Evolutionary conservation across 176 grass and related monocot species (phyloP).

Genomic region (Bromus sterilis): DNA sequence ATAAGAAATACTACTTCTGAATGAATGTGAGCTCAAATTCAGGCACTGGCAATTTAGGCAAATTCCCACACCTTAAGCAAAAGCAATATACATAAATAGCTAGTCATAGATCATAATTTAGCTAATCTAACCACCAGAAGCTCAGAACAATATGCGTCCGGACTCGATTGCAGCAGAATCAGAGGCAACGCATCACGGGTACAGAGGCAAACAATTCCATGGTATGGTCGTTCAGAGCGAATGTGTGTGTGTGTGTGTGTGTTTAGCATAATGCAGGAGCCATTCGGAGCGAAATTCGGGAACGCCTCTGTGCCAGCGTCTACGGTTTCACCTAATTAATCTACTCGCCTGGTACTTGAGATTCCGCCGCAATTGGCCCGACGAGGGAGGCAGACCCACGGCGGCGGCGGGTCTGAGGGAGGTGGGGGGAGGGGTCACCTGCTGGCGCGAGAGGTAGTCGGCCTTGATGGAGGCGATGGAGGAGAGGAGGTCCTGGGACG

Average conservation of each 20-base stretch:
- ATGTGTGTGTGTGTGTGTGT: too few species aligned
- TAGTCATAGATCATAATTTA: neutral
- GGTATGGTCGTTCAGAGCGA: neutral
- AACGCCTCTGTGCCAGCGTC: neutral
- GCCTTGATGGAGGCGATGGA: constrained; percentile 88
- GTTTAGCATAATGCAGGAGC: neutral
- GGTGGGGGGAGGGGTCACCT: constrained; percentile 43
- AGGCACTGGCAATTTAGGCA: neutral
- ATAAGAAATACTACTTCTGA: neutral
- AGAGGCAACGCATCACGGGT: neutral
- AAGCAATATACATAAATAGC: neutral
- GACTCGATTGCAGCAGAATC: neutral
- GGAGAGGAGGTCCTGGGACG: constrained; percentile 80
- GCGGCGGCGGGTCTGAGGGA: too few species aligned
- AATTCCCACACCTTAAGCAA: neutral
- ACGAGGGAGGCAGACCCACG: neutral
- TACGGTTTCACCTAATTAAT: neutral
- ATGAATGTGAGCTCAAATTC: neutral
- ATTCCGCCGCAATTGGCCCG: constrained; percentile 11
- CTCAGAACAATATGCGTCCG: neutral
- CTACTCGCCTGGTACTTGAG: neutral
- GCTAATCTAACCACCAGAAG: neutral
- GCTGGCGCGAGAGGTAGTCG: constrained; percentile 88
- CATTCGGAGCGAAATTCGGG: neutral
- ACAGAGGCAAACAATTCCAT: neutral